Percentiles rank a stretch among this genome's conserved stretches.
phyloP scores from a whole-genome alignment of 352 stramenopile species.

The Bremia lactucae region DNA sequence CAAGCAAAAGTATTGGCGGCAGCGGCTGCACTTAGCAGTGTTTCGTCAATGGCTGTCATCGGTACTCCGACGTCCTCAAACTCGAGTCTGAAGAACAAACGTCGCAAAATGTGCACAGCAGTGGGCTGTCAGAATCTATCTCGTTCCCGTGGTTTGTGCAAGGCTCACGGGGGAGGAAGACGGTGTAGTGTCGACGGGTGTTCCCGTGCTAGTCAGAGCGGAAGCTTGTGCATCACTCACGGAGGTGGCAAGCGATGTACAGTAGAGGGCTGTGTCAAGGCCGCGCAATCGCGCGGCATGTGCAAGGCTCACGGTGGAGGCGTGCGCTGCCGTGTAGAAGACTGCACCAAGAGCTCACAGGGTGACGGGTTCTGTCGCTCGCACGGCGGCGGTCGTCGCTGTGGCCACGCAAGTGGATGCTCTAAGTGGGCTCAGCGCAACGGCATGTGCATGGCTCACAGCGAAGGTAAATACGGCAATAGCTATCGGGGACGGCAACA shows the following conservation, averaged over 20 bases:
- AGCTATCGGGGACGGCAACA: conserved; percentile 60
- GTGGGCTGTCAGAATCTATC: conserved; percentile 72
- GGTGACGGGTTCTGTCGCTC: conserved; percentile 77
- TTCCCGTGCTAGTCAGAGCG: conserved; percentile 65
- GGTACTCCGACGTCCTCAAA: conserved; percentile 4
- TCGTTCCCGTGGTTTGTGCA: conserved; percentile 66
- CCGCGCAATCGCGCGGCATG: conserved; percentile 71
- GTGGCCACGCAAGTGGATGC: conserved; percentile 57
- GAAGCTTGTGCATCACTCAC: conserved; percentile 75
- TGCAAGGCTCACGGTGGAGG: conserved; percentile 77
- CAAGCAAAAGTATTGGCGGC: conserved; percentile 21
- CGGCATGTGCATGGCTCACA: conserved; percentile 80
- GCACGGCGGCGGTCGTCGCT: conserved; percentile 61
- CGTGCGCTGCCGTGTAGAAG: conserved; percentile 75
- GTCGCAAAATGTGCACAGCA: conserved; percentile 71
- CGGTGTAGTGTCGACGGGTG: conserved; percentile 75
- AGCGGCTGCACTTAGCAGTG: conserved; percentile 19
- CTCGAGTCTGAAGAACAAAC: conserved; percentile 39
- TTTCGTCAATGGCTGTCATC: conserved; percentile 13
- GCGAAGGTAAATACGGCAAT: conserved; percentile 72
- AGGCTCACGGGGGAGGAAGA: conserved; percentile 59
- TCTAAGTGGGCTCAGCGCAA: conserved; percentile 78
- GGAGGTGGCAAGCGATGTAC: conserved; percentile 77
- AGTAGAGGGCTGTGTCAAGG: conserved; percentile 66
- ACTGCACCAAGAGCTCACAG: conserved; percentile 72